These are phyloP conservation scores for Tagetes erecta DNA, from an alignment of 129 eudicot genomes.

Conservation along the genomic window DNA sequence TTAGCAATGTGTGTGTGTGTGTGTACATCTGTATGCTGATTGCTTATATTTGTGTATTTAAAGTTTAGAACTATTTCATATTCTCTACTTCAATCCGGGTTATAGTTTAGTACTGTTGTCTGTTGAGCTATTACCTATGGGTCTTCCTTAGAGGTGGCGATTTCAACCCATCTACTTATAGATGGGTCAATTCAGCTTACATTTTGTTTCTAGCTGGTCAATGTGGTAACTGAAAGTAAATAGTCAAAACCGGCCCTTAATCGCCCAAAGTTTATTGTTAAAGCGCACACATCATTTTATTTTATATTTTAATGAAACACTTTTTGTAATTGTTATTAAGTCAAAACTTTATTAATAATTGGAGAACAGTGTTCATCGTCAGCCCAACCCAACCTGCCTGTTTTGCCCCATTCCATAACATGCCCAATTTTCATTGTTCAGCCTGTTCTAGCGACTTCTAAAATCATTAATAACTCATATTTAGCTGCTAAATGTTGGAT, in stretches of 20 bases:
- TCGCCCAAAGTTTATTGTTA: not conserved
- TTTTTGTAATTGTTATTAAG: not conserved
- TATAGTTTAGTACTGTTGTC: not conserved
- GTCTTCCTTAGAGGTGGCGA: not conserved
- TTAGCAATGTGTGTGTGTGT: not conserved
- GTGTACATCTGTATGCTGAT: not conserved
- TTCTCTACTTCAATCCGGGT: not conserved
- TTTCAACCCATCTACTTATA: not conserved
- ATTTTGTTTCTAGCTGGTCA: not conserved
- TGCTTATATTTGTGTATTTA: not conserved
- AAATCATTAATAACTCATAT: slow-evolving; percentile 16
- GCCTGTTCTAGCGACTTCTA: slow-evolving; percentile 10
- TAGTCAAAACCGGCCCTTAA: not conserved
- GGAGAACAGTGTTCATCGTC: not conserved
- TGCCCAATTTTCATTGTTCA: not conserved
- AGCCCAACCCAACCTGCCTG: not conserved
- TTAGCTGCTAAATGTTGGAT: slow-evolving; percentile 15
- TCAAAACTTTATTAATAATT: not conserved
- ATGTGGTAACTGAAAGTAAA: not conserved
- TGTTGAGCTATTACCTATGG: not conserved
- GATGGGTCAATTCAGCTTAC: not conserved
- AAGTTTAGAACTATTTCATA: not conserved
- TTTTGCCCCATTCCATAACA: not conserved
- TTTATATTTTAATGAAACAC: not conserved
- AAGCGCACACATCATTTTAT: not conserved